phyloP scores from a whole-genome alignment of 331 rosid species.

The Quercus lobata region DNA sequence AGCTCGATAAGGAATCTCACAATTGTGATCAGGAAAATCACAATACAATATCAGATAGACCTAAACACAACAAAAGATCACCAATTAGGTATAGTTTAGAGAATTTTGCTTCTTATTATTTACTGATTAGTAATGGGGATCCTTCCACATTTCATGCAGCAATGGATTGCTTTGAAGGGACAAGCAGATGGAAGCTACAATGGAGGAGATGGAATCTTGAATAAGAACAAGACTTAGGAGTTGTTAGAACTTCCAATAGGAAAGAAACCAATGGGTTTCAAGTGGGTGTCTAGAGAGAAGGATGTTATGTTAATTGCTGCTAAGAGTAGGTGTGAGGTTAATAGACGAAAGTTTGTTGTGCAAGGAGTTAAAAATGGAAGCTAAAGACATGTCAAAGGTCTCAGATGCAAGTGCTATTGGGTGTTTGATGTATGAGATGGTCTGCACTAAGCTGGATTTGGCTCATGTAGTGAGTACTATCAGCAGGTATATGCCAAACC shows the following conservation, averaged over 20 bases:
- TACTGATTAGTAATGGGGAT: not conserved
- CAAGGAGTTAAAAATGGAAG: slow-evolving; percentile 1
- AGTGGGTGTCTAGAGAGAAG: not conserved
- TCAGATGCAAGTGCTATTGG: not conserved
- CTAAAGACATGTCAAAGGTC: not conserved
- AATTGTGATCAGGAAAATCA: too few species aligned
- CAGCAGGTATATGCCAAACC: too few species aligned
- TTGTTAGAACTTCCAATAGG: not conserved
- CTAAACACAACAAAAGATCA: not conserved
- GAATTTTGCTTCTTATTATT: not conserved
- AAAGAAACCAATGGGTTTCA: not conserved
- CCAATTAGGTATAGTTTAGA: not conserved
- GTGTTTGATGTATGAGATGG: not conserved
- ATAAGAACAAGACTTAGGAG: not conserved
- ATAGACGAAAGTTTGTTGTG: not conserved
- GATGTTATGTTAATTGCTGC: not conserved
- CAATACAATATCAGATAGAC: too few species aligned
- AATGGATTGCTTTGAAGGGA: too few species aligned
- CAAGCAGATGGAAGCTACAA: not conserved
- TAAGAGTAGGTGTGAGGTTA: not conserved
- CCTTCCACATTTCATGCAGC: not conserved
- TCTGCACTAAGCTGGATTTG: not conserved
- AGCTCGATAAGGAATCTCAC: not conserved
- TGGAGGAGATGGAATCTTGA: not conserved
- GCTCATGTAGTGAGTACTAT: not conserved